phyloP scores from a whole-genome alignment of 768 basidiomycete genomes.

The Psilocybe subaeruginosa region DNA sequence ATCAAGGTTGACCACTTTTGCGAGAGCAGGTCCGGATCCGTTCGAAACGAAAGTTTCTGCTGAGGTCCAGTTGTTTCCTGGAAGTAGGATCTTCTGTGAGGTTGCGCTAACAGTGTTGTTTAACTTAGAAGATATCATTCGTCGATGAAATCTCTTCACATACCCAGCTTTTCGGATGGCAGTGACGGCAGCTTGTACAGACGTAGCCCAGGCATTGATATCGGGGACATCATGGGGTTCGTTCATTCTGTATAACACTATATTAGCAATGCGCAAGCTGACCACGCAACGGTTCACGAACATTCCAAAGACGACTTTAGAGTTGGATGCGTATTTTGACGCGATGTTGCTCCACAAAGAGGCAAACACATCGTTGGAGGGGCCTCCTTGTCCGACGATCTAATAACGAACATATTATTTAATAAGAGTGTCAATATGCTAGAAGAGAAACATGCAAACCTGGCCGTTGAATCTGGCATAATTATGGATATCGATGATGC shows the following conservation, averaged over 20 bases:
- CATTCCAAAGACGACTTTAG: slow-evolving; percentile 52
- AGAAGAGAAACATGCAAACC: slow-evolving; percentile 22
- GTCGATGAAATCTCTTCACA: background rate
- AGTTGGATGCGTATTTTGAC: slow-evolving; percentile 43
- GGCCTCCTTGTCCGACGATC: slow-evolving; percentile 68
- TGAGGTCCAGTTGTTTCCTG: slow-evolving; percentile 62
- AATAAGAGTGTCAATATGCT: background rate
- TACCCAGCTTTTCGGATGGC: slow-evolving; percentile 61
- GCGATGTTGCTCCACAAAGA: slow-evolving; percentile 57
- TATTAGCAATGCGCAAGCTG: background rate
- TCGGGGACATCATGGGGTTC: slow-evolving; percentile 63
- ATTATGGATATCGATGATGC: slow-evolving; percentile 63
- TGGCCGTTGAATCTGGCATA: slow-evolving; percentile 58
- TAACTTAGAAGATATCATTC: background rate
- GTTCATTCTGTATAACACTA: slow-evolving; percentile 48
- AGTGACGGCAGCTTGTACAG: slow-evolving; percentile 63
- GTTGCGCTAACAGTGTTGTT: slow-evolving; percentile 39
- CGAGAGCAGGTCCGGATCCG: slow-evolving; percentile 51
- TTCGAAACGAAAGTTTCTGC: slow-evolving; percentile 53
- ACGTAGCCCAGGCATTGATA: slow-evolving; percentile 48
- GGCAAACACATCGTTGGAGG: slow-evolving; percentile 56
- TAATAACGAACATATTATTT: slow-evolving; percentile 10
- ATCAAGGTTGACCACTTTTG: slow-evolving; percentile 47
- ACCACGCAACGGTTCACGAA: slow-evolving; percentile 14
- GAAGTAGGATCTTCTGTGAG: slow-evolving; percentile 57